Evolutionary conservation across 2,329 filamentous ascomycete species (phyloP), one percentile per base, ranked within the genome.

Genomic region (Ciborinia camelliae): DNA sequence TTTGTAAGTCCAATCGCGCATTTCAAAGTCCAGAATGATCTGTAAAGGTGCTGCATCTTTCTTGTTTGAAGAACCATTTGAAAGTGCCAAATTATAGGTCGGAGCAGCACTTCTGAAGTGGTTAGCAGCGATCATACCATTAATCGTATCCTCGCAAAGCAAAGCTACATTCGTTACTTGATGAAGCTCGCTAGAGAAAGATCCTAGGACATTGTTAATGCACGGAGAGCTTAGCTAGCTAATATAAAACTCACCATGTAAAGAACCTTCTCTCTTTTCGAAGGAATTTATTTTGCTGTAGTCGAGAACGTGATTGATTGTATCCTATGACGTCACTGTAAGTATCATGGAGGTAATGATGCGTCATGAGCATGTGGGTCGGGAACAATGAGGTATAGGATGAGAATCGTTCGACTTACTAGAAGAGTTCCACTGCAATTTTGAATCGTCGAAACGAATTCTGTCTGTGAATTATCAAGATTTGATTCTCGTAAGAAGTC

Each of bases 241-340:
- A 20, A 32, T 14, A 20, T 7, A 7, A 20, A 23, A 41, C 51
- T 26, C 63, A 67, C 71, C 71, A 66, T 70, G 66, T 26, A 68
- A 45, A 55, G 66, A 64, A 20, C 65, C 58, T n/a, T 68, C 63
- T 26, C 66, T 70, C 48, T 73, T 68, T 28, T 62, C 32, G 47
- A 74, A 74, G 2, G 70, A 79, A 68, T 82, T 81, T 63, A 87
- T 82, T 66, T 86, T 85, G 59, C 81, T 82, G 60, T 81, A 85
- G 60, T 82, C 80, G 1, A 82, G 76, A 0, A 84, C 75, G 52
- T 82, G 81, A 58, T 84, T 81, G n/a, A 82, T 79, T 0, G 81
- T 83, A 67, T 85, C 81, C 69, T 72, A 50, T 47, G 28, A 20
- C 4, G 20, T 12, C 20, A 58, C 4, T 23, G 20, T 35, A 35